Base-by-base conservation (phyloP, 306 rosid species). In the Inga oerstediana region DNA sequence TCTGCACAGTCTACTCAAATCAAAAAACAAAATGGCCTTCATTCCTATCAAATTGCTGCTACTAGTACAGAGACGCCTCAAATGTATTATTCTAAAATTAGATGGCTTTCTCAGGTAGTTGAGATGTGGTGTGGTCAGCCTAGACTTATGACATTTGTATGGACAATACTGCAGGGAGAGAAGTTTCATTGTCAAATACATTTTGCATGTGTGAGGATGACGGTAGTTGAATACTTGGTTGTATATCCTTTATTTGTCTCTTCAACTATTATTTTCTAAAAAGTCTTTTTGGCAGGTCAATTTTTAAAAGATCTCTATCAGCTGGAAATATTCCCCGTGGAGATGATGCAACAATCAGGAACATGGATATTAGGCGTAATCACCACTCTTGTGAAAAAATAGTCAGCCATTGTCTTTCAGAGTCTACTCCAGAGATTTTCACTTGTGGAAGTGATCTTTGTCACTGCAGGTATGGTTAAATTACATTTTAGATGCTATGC, bases 291-390 rank as follows among this genome's bases (percentile, higher is more conserved):
- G 85, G 84, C 80, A 96, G 99, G 90, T 80, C 88, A 61, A 80
- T 65, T 81, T 88, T 93, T 39, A 94, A 88, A 88, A 91, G 98
- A 89, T 97, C 99, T 10, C 89, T 92, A 68, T 97, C 98, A 17
- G 99, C 89, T 80, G 97, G 99, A 62, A 91, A 88, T 89, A 90
- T 97, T 85, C 74, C 80, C 43, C 20, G 73, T 61, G 91, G 87
- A 84, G 85, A 79, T 84, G 98, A 87, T 37, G 66, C 92, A 20
- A 65, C 89, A 73, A 72, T 75, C 67, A 76, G 84, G 48, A 89
- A 66, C 81, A 52, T 81, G 72, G 85, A 85, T 69, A 89, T 64
- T 77, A 88, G 84, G 85, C 79, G 45, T 76, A 76, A 83, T 71
- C 86, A 79, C 75, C 84, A 64, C 73, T 80, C 82, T 51, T 87